Percentiles rank a stretch among this genome's conserved stretches.
Conservation (phyloP, 1,284 basidiomycete genomes). For the Rhodotorula mucilaginosa region DNA sequence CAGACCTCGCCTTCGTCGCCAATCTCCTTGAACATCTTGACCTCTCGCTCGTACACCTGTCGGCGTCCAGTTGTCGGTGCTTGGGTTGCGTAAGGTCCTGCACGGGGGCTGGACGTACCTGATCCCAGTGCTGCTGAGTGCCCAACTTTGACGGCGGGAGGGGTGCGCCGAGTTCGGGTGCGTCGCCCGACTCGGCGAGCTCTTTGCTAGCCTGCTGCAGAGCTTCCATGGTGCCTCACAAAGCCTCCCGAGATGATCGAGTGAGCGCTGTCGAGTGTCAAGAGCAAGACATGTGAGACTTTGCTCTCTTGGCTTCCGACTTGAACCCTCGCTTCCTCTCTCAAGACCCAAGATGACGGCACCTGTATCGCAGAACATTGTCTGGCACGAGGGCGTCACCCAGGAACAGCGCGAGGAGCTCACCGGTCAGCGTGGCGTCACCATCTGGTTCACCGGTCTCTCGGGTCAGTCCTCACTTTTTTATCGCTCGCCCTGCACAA, state of each 20-base stretch:
- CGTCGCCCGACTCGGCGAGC: constrained; percentile 30
- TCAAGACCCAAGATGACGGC: constrained; percentile 10
- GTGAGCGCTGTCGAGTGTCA: too few species aligned
- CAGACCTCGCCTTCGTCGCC: constrained; percentile 88
- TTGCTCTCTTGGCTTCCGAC: not conserved
- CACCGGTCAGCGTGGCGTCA: constrained; percentile 76
- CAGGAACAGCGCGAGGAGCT: constrained; percentile 64
- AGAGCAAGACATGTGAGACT: too few species aligned
- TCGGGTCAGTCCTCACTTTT: constrained; percentile 61
- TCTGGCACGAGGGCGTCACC: constrained; percentile 44
- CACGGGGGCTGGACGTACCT: not conserved
- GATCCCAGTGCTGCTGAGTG: constrained; percentile 58
- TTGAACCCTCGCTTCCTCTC: not conserved
- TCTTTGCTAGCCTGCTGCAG: constrained; percentile 31
- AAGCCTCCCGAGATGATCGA: too few species aligned
- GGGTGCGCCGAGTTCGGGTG: constrained; percentile 20
- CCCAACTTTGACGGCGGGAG: constrained; percentile 62
- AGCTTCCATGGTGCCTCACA: constrained; percentile 1
- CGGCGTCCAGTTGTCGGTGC: constrained; percentile 21
- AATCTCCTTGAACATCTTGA: constrained; percentile 71
- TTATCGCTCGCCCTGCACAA: too few species aligned
- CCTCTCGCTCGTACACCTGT: constrained; percentile 56
- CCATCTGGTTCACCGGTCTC: constrained; percentile 93
- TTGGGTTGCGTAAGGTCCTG: too few species aligned
- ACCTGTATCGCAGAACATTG: constrained; percentile 36